Evolutionary conservation across 2,329 filamentous ascomycete species (phyloP).

Genomic region (Paecilomyces variotii): DNA sequence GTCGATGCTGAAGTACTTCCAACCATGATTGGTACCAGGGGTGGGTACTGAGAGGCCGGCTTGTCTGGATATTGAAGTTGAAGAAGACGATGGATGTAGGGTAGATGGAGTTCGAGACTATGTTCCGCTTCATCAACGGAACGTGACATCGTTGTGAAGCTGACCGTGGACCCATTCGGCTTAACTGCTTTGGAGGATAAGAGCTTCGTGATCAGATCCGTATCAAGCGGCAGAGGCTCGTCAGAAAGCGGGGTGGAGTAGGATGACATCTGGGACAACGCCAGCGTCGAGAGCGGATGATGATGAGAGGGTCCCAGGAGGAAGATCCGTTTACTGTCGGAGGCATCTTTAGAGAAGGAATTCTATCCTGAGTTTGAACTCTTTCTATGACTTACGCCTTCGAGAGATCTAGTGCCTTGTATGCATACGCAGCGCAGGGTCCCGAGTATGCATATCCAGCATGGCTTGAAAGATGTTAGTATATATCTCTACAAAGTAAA

Average conservation of each 20-base stretch:
- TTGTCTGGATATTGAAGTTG: constrained; percentile 45
- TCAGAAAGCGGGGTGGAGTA: constrained; percentile 37
- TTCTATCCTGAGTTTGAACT: background rate
- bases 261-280: constrained; percentile 61
- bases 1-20: constrained; percentile 60
- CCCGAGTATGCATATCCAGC: constrained; percentile 92
- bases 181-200: constrained; percentile 18
- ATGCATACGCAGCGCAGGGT: constrained; percentile 86
- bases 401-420: constrained; percentile 76
- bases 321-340: constrained; percentile 72
- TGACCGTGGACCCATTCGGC: constrained; percentile 23
- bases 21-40: constrained; percentile 76
- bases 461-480: constrained; percentile 53
- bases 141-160: constrained; percentile 50
- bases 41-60: constrained; percentile 53
- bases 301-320: constrained; percentile 90
- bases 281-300: constrained; percentile 67
- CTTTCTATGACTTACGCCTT: constrained; percentile 47
- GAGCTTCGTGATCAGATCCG: constrained; percentile 33
- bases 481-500: constrained; percentile 17
- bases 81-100: constrained; percentile 78
- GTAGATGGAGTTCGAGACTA: constrained; percentile 93
- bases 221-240: constrained; percentile 38
- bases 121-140: constrained; percentile 73
- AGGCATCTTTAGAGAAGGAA: constrained; percentile 3